Evolutionary conservation across 1,284 basidiomycete species (phyloP).

Genomic region (Microbotryum saponariae): DNA sequence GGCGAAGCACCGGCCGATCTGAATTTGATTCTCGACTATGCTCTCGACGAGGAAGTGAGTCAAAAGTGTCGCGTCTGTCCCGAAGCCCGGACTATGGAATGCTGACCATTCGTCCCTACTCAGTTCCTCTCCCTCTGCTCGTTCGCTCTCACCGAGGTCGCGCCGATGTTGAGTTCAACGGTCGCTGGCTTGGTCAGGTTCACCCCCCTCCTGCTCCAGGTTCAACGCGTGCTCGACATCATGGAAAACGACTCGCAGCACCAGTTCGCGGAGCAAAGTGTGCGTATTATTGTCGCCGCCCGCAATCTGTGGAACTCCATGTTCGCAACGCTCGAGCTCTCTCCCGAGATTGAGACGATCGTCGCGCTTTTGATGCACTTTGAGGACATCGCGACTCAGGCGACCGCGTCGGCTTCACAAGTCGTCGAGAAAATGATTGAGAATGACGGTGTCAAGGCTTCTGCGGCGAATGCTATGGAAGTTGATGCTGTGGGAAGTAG

Average conservation of each 20-base stretch:
- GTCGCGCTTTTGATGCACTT: neutral
- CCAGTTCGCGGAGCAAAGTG: neutral
- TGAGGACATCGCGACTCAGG: neutral
- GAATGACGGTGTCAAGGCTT: no score
- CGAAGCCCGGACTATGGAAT: neutral
- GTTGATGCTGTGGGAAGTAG: no score
- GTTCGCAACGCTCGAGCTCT: neutral
- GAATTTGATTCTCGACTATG: neutral
- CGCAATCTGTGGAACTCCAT: neutral
- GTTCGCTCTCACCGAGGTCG: neutral
- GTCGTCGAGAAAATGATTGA: no score
- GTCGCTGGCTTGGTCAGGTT: neutral
- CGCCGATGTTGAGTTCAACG: neutral
- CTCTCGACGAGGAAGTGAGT: neutral
- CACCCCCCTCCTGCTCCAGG: constrained; percentile 1
- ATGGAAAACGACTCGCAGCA: neutral
- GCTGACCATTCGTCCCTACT: no score
- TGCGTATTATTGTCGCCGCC: neutral
- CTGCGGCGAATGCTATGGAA: no score
- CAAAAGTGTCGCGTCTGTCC: no score
- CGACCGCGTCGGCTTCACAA: neutral
- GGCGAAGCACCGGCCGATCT: no score
- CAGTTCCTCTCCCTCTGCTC: constrained; percentile 1
- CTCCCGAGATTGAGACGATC: neutral
- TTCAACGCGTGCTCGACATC: neutral